Evolutionary conservation across 306 rosid species (phyloP), one percentile per base, ranked within the genome.

Genomic region (Ormosia semicastrata): DNA sequence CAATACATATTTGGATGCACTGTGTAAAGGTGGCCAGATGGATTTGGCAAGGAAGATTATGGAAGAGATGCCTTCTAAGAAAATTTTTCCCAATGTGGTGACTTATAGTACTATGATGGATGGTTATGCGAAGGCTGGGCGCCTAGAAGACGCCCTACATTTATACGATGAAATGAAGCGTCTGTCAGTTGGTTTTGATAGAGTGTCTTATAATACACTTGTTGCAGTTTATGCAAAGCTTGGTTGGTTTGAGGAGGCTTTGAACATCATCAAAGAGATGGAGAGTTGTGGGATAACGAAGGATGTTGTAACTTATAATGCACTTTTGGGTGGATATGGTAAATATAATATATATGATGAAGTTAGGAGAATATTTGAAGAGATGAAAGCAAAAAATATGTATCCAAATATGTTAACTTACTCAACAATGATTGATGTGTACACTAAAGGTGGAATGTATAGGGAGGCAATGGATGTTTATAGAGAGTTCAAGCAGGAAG

Each of bases 61-160:
- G 85, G 82, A 86, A 0, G 94, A 88, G 58, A 95, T 95, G 99
- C 88, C 93, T 17, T 84, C 69, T 0, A 92, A 81, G 89, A 83
- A 83, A 13, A 84, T 92, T 37, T 72, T 84, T 73, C 94, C 99
- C 30, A 95, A 88, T 81, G 97, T 93, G 59, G 98, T 95, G 59
- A 95, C 98, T 14, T 93, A 87, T 54, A 93, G 99, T 73, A 92
- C 96, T 53, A 75, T 95, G 89, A 90, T 92, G 73, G 99, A 94
- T 81, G 99, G 96, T 18, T 92, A 86, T 83, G 94, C 99, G n/a
- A 93, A 93, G 87, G 91, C 88, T 14, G 90, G 92, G 34, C 85
- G 87, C 85, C 84, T 91, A 36, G 97, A 93, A 85, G 98, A 93
- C 10, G 98, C 98, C 0, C 82, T 95, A 32, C 73, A 58, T 84